Conservation (phyloP, 1,139 yeast species). For the Kodamaea suecica region DNA sequence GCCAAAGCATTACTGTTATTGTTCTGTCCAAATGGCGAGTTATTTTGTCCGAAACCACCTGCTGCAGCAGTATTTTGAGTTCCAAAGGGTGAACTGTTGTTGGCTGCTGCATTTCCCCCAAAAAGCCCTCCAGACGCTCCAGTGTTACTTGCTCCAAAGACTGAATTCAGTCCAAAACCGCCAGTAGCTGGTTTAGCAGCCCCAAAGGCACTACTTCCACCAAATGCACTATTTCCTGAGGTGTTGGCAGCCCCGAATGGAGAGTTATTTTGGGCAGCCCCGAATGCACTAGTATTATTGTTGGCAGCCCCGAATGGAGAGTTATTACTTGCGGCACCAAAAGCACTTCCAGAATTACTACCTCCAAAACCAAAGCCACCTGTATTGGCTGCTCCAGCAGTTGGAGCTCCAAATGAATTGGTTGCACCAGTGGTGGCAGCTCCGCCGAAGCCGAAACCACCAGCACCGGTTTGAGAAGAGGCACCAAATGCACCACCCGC, state of each 20-base stretch:
- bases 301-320: conserved; percentile 16
- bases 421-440: conserved; percentile 12
- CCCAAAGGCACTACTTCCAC: conserved; percentile 14
- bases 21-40: conserved; percentile 18
- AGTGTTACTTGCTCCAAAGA: conserved; percentile 4
- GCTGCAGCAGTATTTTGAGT: conserved; percentile 13
- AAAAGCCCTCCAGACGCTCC: conserved; percentile 21
- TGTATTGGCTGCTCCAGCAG: conserved; percentile 1
- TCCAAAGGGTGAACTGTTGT: conserved; percentile 11
- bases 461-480: conserved; percentile 13
- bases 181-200: conserved; percentile 18
- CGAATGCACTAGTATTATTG: conserved; percentile 17
- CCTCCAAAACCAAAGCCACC: conserved; percentile 6
- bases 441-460: conserved; percentile 18
- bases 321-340: conserved; percentile 8
- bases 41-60: conserved; percentile 7
- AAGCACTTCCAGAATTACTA: conserved; percentile 2
- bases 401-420: conserved; percentile 8
- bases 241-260: conserved; percentile 16
- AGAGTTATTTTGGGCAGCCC: conserved; percentile 11
- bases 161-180: conserved; percentile 27
- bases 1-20: conserved; percentile 14
- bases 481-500: conserved; percentile 22
- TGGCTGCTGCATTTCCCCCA: conserved; percentile 12
- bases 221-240: conserved; percentile 22